A percentile compares a stretch with the other conserved stretches of the same genome.
Conservation (phyloP, 2,329 filamentous ascomycete genomes). For the Diaporthe aspalathi region DNA sequence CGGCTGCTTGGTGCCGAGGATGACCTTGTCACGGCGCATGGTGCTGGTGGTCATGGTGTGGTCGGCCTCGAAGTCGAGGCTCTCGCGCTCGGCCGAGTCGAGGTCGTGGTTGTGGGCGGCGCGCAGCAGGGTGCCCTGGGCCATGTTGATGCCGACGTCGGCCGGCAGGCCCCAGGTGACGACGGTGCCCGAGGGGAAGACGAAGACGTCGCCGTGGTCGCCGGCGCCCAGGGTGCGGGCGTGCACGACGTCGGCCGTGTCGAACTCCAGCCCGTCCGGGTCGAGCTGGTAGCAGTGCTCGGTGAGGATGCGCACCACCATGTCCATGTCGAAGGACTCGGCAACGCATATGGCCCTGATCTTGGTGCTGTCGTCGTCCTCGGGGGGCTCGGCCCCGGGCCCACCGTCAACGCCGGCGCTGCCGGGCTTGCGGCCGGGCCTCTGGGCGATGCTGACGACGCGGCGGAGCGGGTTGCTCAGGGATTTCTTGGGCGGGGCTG, state of each 20-base stretch:
- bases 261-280: conserved; percentile 70
- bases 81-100: conserved; percentile 76
- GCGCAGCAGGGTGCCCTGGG: conserved; percentile 77
- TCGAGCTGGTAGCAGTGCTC: conserved; percentile 71
- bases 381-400: conserved; percentile 41
- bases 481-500: conserved; percentile 66
- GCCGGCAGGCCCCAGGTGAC: conserved; percentile 91
- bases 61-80: conserved; percentile 85
- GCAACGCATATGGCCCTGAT: conserved; percentile 72
- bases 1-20: conserved; percentile 80
- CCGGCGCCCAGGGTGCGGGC: conserved; percentile 68
- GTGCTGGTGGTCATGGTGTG: conserved; percentile 76
- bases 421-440: conserved; percentile 52
- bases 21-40: conserved; percentile 88
- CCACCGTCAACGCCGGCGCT: conserved; percentile 55
- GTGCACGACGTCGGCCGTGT: conserved; percentile 72
- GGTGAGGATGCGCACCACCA: conserved; percentile 67
- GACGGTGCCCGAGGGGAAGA: conserved; percentile 94
- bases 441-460: conserved; percentile 87
- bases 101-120: conserved; percentile 82
- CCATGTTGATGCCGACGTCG: conserved; percentile 75
- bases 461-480: conserved; percentile 84
- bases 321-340: conserved; percentile 72
- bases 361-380: conserved; percentile 53
- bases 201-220: conserved; percentile 86